Evolutionary conservation across 2,329 filamentous ascomycete species (phyloP).

Genomic region (Pyrenophora seminiperda): DNA sequence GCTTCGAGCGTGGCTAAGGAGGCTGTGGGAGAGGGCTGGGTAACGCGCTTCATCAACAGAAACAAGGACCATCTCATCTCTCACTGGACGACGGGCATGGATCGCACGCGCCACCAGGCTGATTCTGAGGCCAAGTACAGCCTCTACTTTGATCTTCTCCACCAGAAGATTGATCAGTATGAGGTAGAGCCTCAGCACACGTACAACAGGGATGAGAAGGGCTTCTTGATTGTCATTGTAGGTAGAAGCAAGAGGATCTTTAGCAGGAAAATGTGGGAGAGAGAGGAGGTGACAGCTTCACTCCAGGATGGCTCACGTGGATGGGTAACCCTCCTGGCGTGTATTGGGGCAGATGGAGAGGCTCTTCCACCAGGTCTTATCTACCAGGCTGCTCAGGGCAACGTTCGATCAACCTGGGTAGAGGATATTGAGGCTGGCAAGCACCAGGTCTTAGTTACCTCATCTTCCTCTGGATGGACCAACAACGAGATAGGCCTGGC

Average conservation of each 20-base stretch:
- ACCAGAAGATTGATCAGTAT: slow-evolving; percentile 15
- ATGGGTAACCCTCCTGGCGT: slow-evolving; percentile 17
- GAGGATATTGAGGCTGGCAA: neutral
- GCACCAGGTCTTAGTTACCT: neutral
- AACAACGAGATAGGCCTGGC: neutral
- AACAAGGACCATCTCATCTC: slow-evolving; percentile 10
- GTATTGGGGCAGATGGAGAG: slow-evolving; percentile 18
- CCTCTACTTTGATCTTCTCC: slow-evolving; percentile 15
- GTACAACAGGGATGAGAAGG: slow-evolving; percentile 21
- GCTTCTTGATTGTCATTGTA: slow-evolving; percentile 9
- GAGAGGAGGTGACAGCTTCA: neutral
- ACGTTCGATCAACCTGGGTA: neutral
- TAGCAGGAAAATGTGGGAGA: neutral
- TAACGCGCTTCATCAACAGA: slow-evolving; percentile 14
- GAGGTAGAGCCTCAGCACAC: slow-evolving; percentile 7
- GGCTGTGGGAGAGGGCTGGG: slow-evolving; percentile 14
- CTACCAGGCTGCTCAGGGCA: neutral
- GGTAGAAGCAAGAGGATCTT: slow-evolving; percentile 11
- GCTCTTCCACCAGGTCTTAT: slow-evolving; percentile 15
- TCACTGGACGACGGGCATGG: slow-evolving; percentile 5
- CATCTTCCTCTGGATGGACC: neutral
- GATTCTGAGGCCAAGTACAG: slow-evolving; percentile 9
- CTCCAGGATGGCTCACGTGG: slow-evolving; percentile 12
- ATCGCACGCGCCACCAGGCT: slow-evolving; percentile 9
- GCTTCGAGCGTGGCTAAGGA: slow-evolving; percentile 1